Percentiles rank a stretch among this genome's conserved stretches.
Evolutionary conservation across 2,329 filamentous ascomycete species (phyloP).

Genomic region (Nemania abortiva): DNA sequence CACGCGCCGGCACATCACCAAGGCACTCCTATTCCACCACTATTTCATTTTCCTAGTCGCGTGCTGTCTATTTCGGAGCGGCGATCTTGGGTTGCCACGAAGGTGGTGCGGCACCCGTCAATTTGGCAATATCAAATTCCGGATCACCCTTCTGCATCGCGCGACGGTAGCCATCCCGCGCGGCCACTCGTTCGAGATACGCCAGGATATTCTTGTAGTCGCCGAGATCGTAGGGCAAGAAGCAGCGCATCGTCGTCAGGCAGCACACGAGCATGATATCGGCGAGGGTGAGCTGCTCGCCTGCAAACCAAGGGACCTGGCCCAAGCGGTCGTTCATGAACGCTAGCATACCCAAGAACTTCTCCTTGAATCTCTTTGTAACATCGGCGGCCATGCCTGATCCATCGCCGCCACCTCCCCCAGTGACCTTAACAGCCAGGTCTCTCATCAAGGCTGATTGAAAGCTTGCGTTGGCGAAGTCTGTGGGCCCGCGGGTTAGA

Average conservation of each 20-base stretch:
- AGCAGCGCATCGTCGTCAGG: slow-evolving; percentile 71
- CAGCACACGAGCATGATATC: slow-evolving; percentile 74
- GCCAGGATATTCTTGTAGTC: slow-evolving; percentile 58
- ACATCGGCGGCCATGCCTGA: slow-evolving; percentile 46
- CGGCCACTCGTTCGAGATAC: slow-evolving; percentile 60
- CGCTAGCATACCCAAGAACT: slow-evolving; percentile 55
- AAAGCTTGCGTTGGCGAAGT: slow-evolving; percentile 61
- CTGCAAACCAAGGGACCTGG: slow-evolving; percentile 67
- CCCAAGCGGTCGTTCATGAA: slow-evolving; percentile 63
- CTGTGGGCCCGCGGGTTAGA: slow-evolving; percentile 35
- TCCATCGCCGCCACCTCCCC: slow-evolving; percentile 30
- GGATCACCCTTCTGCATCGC: slow-evolving; percentile 65
- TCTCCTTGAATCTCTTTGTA: slow-evolving; percentile 49
- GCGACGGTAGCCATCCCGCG: slow-evolving; percentile 60
- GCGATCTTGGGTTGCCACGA: slow-evolving; percentile 16
- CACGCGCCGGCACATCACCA: background rate
- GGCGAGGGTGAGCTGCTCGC: slow-evolving; percentile 71
- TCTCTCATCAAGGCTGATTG: slow-evolving; percentile 25
- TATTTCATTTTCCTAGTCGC: background rate
- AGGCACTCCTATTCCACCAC: background rate
- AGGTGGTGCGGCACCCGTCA: slow-evolving; percentile 41
- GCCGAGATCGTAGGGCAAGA: slow-evolving; percentile 58
- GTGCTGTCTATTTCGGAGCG: background rate
- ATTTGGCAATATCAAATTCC: slow-evolving; percentile 53
- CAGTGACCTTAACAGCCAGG: background rate